Evolutionary conservation across 768 basidiomycete species (phyloP), one percentile per base, ranked within the genome.

Genomic region (Pulveroboletus sp.): DNA sequence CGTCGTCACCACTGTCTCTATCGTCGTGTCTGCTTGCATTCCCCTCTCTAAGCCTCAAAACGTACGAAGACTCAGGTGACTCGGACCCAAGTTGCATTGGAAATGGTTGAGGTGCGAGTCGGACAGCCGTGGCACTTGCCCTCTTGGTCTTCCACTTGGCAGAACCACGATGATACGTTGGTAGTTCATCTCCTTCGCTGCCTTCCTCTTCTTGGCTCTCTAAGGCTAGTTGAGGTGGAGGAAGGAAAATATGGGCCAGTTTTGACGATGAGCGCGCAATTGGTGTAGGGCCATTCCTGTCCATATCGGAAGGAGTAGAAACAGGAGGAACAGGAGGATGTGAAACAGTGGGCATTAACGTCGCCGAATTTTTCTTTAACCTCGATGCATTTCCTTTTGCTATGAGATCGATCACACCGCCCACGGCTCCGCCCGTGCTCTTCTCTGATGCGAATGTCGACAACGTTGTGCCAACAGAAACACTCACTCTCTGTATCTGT

Each of bases 71-170:
- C 14, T 30, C 21, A 4, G 15, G 37, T 8, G 47, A 35, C 10
- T 43, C n/a, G 28, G 26, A n/a, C 10, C 31, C 46, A 13, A 56
- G 31, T 15, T 60, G 61, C 56, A 67, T 59, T 39, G 67, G 66
- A 51, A 69, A 67, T 21, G 65, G 62, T 7, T 44, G 58, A 39
- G 52, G 56, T 4, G 35, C 53, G n/a, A 44, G 49, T 32, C 50
- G 49, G 8, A 4, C 31, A 33, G 9, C 17, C 14, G 21, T 46
- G 15, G 35, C 35, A 2, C 33, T 37, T 6, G 36, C 8, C 36
- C 39, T 49, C 18, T 39, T 47, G 31, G 11, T 32, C 27, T 36
- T 46, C 8, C 45, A 45, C 14, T 39, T 45, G 28, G 44, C 15
- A 14, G 56, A 54, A 53, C 49, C 51, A 15, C 31, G 39, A 46